These are phyloP conservation scores for Leccinum subtestaceum DNA, from an alignment of 768 basidiomycete species.

Conservation along the genomic window DNA sequence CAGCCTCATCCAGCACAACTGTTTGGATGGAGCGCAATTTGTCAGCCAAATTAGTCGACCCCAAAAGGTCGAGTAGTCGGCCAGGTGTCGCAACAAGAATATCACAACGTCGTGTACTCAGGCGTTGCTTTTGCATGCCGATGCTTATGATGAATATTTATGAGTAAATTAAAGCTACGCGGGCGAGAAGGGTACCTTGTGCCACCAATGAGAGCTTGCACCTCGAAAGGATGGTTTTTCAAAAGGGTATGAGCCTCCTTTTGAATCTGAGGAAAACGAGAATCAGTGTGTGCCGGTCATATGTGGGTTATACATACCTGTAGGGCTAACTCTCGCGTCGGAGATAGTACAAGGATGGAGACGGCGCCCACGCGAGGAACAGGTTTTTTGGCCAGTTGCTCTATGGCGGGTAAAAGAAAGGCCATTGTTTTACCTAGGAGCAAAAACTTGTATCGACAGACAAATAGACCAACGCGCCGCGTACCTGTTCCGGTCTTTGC, in stretches of 20 bases:
- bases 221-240: conserved; percentile 39
- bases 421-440: conserved; percentile 63
- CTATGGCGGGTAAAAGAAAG: conserved; percentile 73
- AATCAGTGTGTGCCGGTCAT: not conserved
- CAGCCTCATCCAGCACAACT: conserved; percentile 71
- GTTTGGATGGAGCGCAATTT: conserved; percentile 40
- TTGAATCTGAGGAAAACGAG: conserved; percentile 47
- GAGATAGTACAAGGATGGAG: conserved; percentile 66
- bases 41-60: conserved; percentile 38
- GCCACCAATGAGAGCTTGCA: conserved; percentile 54
- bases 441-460: not conserved
- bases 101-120: conserved; percentile 37
- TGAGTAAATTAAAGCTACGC: not conserved
- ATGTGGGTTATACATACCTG: conserved; percentile 46
- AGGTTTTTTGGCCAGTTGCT: conserved; percentile 53
- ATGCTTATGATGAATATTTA: conserved; percentile 16
- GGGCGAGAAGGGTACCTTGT: conserved; percentile 37
- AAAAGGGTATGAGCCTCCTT: conserved; percentile 57
- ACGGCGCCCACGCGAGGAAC: conserved; percentile 27
- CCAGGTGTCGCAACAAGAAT: conserved; percentile 76
- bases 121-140: conserved; percentile 24
- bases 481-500: conserved; percentile 62
- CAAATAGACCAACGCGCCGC: conserved; percentile 1
- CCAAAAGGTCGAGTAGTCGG: conserved; percentile 67
- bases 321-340: conserved; percentile 71